Evolutionary conservation across 2,329 filamentous ascomycete genomes (phyloP).

Genomic region (Ciborinia camelliae): DNA sequence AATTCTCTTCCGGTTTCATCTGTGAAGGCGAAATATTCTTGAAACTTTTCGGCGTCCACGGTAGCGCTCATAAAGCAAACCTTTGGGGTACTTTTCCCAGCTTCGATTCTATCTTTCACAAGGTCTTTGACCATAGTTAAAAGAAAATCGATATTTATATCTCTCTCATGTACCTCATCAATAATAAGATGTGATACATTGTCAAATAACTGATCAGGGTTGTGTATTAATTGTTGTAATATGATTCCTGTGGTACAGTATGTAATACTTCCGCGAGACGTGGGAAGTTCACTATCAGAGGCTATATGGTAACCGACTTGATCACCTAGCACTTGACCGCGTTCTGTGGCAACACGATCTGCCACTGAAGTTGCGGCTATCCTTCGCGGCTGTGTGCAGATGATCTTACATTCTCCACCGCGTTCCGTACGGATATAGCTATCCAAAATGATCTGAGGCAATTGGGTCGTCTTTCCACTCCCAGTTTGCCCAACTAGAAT

Average conservation of each 20-base stretch:
- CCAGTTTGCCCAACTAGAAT: constrained; percentile 96
- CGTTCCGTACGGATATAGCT: constrained; percentile 73
- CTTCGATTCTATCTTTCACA: constrained; percentile 55
- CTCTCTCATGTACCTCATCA: constrained; percentile 93
- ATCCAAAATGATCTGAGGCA: constrained; percentile 90
- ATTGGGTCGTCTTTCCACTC: constrained; percentile 93
- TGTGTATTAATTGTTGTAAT: constrained; percentile 75
- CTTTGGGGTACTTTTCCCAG: constrained; percentile 74
- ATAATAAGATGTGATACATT: constrained; percentile 91
- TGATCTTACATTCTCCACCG: constrained; percentile 75
- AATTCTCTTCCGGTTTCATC: constrained; percentile 52
- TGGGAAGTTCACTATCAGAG: constrained; percentile 76
- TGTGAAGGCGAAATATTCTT: constrained; percentile 70
- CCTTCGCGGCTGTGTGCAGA: constrained; percentile 90
- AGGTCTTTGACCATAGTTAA: constrained; percentile 91
- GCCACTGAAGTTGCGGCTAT: constrained; percentile 91
- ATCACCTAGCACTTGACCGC: constrained; percentile 72
- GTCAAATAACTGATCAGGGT: constrained; percentile 73
- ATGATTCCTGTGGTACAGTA: constrained; percentile 94
- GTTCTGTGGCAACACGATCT: constrained; percentile 87
- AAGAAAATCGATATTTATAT: constrained; percentile 86
- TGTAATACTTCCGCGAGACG: constrained; percentile 63
- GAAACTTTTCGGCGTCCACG: constrained; percentile 79
- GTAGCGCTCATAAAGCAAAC: constrained; percentile 94
- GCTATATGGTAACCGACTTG: constrained; percentile 88